These are phyloP conservation scores for Epithele typhae DNA, from an alignment of 768 basidiomycete species.

Conservation along the genomic window DNA sequence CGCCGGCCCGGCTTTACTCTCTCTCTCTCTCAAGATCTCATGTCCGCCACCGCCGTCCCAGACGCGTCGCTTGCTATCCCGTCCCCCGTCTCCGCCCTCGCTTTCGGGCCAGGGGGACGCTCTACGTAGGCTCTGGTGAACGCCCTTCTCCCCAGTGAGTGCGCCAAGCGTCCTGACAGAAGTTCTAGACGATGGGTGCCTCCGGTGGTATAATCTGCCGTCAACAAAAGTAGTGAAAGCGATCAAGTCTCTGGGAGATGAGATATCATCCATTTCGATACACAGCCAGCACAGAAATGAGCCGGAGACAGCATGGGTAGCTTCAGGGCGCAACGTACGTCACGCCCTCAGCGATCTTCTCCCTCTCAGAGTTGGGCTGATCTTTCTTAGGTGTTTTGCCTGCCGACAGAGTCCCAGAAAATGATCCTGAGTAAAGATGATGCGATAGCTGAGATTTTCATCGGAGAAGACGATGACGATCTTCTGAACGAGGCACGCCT, in stretches of 20 bases:
- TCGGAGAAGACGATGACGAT: slow-evolving; percentile 52
- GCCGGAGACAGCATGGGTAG: slow-evolving; percentile 57
- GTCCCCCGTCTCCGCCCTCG: slow-evolving; percentile 49
- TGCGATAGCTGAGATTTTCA: slow-evolving; percentile 38
- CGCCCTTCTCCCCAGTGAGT: no score
- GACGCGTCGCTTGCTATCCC: slow-evolving; percentile 35
- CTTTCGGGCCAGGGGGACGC: slow-evolving; percentile 44
- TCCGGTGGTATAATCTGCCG: slow-evolving; percentile 62
- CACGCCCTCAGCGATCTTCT: no score
- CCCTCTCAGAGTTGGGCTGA: no score
- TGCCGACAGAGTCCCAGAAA: slow-evolving; percentile 43
- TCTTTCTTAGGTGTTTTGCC: slow-evolving; percentile 28
- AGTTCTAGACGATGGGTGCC: slow-evolving; percentile 59
- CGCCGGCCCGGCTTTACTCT: no score
- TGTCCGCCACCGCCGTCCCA: background rate
- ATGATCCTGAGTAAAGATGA: slow-evolving; percentile 53
- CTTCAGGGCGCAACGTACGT: no score
- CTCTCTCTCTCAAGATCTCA: no score
- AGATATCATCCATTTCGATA: slow-evolving; percentile 62
- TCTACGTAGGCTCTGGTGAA: no score
- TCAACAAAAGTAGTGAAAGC: slow-evolving; percentile 60
- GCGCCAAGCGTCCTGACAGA: no score
- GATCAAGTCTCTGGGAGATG: slow-evolving; percentile 48
- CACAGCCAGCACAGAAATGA: slow-evolving; percentile 36
- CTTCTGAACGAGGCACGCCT: slow-evolving; percentile 62